A percentile compares a stretch with the other conserved stretches of the same genome.
These are phyloP conservation scores for Fabrea salina DNA, from an alignment of 169 alveolate genomes.

Conservation along the genomic window DNA sequence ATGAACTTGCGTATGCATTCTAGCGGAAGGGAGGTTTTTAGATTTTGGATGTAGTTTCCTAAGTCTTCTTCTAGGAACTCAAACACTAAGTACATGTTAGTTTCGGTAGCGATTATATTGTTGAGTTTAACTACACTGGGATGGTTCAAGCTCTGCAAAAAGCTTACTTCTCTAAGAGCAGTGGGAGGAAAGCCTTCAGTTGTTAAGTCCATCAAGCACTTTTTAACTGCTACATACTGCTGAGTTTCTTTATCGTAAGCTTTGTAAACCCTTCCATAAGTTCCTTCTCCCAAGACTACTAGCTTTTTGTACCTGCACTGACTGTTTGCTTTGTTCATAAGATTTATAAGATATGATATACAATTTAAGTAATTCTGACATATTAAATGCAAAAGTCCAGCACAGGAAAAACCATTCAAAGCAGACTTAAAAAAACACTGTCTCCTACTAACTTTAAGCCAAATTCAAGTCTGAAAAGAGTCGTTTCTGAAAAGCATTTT, in stretches of 20 bases:
- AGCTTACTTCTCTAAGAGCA: conserved; percentile 78
- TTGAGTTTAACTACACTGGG: conserved; percentile 58
- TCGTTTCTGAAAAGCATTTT: no score
- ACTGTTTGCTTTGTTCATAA: no score
- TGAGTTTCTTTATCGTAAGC: no score
- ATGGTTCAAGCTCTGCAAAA: conserved; percentile 63
- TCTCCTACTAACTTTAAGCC: no score
- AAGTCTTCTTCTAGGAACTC: conserved; percentile 75
- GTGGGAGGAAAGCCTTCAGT: conserved; percentile 88
- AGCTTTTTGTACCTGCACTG: no score
- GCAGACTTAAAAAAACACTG: no score
- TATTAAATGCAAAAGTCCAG: no score
- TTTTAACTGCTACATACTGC: conserved; percentile 80
- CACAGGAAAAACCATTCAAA: no score
- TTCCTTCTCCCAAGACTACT: conserved; percentile 84
- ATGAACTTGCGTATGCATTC: conserved; percentile 43
- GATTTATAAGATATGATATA: no score
- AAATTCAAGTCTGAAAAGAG: no score
- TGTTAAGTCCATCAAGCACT: conserved; percentile 60
- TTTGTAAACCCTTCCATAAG: conserved; percentile 75
- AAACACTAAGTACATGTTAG: conserved; percentile 68
- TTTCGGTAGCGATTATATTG: conserved; percentile 69
- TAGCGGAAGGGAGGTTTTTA: conserved; percentile 30
- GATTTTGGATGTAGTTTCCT: conserved; percentile 70
- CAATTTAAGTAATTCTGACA: no score